Conservation (phyloP, 805 yeast species). For the Nakazawaea sp. region DNA sequence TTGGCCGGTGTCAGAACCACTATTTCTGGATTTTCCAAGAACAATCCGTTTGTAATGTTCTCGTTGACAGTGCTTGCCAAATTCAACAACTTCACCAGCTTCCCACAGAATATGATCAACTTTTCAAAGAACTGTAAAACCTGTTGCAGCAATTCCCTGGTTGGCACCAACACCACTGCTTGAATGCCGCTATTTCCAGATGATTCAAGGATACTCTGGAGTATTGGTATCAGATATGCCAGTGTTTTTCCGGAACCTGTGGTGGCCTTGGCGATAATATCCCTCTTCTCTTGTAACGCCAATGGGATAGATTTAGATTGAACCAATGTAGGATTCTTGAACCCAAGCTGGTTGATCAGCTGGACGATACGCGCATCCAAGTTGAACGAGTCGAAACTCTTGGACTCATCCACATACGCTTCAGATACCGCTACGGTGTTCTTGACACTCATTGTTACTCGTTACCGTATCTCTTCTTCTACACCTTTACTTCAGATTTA, state of each 20-base stretch:
- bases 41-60: constrained; percentile 61
- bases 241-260: constrained; percentile 97
- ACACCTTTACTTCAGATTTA: neutral
- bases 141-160: constrained; percentile 86
- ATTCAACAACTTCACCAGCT: constrained; percentile 57
- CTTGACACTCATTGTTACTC: no score
- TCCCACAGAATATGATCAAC: constrained; percentile 65
- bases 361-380: constrained; percentile 80
- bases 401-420: constrained; percentile 64
- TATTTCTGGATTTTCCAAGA: constrained; percentile 72
- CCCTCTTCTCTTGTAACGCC: constrained; percentile 85
- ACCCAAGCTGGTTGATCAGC: constrained; percentile 76
- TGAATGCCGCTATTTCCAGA: constrained; percentile 23
- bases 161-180: constrained; percentile 82
- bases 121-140: constrained; percentile 66
- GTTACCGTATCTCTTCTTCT: neutral
- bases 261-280: constrained; percentile 87
- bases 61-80: constrained; percentile 52
- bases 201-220: constrained; percentile 62
- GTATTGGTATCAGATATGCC: constrained; percentile 81
- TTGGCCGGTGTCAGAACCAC: constrained; percentile 85
- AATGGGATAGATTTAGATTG: constrained; percentile 90
- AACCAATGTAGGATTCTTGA: constrained; percentile 80
- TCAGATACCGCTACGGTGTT: constrained; percentile 45
- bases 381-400: constrained; percentile 67